Conservation (phyloP, 2,329 filamentous ascomycete genomes). For the Botrytis medusae region DNA sequence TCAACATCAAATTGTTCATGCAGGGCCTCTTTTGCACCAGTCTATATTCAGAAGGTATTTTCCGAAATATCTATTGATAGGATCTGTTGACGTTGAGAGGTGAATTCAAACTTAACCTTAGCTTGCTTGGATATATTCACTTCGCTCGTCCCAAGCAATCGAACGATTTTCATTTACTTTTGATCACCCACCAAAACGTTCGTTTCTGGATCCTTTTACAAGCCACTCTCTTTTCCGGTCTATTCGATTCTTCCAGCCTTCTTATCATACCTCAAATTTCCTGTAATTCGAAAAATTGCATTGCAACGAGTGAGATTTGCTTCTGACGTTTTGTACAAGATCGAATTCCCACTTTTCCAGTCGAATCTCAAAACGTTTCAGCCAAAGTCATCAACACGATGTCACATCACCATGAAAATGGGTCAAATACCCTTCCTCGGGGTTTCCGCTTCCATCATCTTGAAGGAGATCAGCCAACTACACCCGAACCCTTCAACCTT, state of each 20-base stretch:
- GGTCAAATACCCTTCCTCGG: constrained; percentile 37
- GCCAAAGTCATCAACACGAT: constrained; percentile 26
- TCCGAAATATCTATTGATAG: constrained; percentile 2
- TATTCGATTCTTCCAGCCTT: neutral
- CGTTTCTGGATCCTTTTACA: constrained; percentile 3
- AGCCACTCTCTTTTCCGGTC: neutral
- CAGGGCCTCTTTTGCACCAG: constrained; percentile 1
- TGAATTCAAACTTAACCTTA: neutral
- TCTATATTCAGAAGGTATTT: constrained; percentile 4
- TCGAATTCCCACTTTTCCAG: constrained; percentile 11
- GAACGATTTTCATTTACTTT: neutral
- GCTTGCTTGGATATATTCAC: neutral
- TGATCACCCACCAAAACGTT: neutral
- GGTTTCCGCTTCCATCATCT: constrained; percentile 37
- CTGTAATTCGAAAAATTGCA: constrained; percentile 24
- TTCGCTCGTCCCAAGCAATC: neutral
- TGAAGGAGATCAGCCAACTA: constrained; percentile 32
- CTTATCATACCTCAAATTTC: constrained; percentile 19
- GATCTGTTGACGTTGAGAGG: neutral
- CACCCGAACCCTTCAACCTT: constrained; percentile 34
- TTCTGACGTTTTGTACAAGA: constrained; percentile 23
- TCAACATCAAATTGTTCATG: constrained; percentile 11
- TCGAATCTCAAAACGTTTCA: constrained; percentile 28
- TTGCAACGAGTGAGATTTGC: constrained; percentile 17
- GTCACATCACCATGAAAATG: constrained; percentile 35